These are phyloP conservation scores for Grammothele lineata DNA, from an alignment of 768 basidiomycete species.

Conservation along the genomic window DNA sequence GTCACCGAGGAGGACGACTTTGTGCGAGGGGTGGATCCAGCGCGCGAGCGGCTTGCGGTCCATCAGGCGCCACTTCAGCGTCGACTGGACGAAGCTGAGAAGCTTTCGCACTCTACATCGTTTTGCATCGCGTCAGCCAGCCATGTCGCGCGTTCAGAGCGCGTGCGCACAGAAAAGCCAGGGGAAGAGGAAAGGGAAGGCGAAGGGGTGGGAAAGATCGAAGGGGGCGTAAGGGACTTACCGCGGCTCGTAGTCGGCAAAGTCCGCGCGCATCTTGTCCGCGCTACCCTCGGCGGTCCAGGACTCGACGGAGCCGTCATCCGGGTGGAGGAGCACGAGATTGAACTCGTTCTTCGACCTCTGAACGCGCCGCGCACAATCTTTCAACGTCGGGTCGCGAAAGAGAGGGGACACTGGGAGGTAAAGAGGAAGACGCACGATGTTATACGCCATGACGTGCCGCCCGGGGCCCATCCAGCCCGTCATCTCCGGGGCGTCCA, in stretches of 20 bases:
- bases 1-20: slow-evolving; percentile 35
- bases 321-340: slow-evolving; percentile 34
- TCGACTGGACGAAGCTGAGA: slow-evolving; percentile 31
- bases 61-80: slow-evolving; percentile 41
- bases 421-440: slow-evolving; percentile 28
- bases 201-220: not conserved
- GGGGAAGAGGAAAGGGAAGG: not conserved
- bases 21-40: slow-evolving; percentile 35
- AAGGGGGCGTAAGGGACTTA: slow-evolving; percentile 16
- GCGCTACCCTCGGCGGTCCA: slow-evolving; percentile 40
- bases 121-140: not conserved
- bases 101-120: slow-evolving; percentile 32
- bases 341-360: slow-evolving; percentile 33
- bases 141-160: too few species aligned
- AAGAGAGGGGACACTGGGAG: not conserved
- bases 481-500: slow-evolving; percentile 49
- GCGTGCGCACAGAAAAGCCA: too few species aligned
- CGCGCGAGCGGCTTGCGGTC: slow-evolving; percentile 35
- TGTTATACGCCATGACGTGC: slow-evolving; percentile 42
- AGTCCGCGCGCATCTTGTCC: slow-evolving; percentile 39
- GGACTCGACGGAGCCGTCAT: slow-evolving; percentile 37
- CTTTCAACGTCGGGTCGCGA: slow-evolving; percentile 21
- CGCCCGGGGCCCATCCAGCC: slow-evolving; percentile 55
- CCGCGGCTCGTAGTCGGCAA: slow-evolving; percentile 39
- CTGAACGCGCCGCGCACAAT: too few species aligned